phyloP scores from a whole-genome alignment of 2,329 filamentous ascomycete genomes.

The Colletotrichum sp. region DNA sequence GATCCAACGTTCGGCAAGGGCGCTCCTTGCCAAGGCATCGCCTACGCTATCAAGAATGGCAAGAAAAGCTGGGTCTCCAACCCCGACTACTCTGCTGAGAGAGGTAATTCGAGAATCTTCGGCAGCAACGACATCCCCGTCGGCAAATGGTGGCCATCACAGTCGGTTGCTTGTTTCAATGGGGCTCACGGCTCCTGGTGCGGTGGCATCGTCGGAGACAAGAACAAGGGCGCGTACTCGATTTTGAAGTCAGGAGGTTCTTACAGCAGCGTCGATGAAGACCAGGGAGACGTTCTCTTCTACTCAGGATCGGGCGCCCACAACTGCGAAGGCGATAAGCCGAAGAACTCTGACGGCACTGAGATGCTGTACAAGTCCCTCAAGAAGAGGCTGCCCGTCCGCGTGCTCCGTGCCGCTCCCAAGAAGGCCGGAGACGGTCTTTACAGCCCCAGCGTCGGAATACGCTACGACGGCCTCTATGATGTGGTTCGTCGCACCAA shows the following conservation, averaged over 20 bases:
- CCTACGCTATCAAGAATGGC: rapidly evolving
- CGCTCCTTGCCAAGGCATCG: background rate
- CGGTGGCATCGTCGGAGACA: rapidly evolving
- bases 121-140: background rate
- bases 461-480: rapidly evolving
- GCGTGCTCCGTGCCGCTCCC: background rate
- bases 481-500: background rate
- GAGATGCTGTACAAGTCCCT: background rate
- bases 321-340: rapidly evolving
- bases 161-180: background rate
- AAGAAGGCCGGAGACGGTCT: rapidly evolving
- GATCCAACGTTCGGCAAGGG: rapidly evolving
- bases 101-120: background rate
- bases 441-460: background rate
- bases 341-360: background rate
- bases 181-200: background rate
- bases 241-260: rapidly evolving
- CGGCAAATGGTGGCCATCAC: background rate
- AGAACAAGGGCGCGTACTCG: rapidly evolving
- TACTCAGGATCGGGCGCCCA: background rate
- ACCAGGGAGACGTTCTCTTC: rapidly evolving
- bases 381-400: background rate
- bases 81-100: background rate
- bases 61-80: background rate
- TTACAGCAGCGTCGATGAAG: rapidly evolving